Base-by-base conservation (phyloP, 2,329 filamentous ascomycete species). In the Biscogniauxia marginata region DNA sequence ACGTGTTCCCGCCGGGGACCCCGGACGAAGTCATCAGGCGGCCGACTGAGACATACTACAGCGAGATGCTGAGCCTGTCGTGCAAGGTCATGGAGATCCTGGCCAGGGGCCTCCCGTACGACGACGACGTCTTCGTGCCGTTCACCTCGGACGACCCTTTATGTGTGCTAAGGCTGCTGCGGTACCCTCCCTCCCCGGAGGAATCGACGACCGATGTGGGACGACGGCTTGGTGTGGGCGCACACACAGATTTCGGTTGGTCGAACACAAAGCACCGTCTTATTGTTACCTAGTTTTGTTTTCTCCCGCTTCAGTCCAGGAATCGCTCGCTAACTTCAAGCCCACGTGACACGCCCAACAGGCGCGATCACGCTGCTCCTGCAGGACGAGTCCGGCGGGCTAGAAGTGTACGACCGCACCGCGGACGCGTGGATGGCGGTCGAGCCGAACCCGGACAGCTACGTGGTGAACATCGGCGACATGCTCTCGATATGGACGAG, bases 281-380 rank as follows among this genome's bases (percentile, higher is more conserved):
- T 11, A 22, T 46, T 6, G 19, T 30, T 45, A 21, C 46, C 46
- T 24, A 16, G 8, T 23, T 44, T 46, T 49, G 2, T 13, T 6
- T 25, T 23, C n/a, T 22, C 34, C n/a, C 18, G n/a, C 24, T 16
- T 5, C 16, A 13, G 6, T 39, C 47, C 20, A 44, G 23, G 3
- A 13, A 39, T 23, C 16, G 30, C 5, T 16, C n/a, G 30, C 30
- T 39, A 39, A 39, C 9, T n/a, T 39, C 11, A 9, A 2, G 30
- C n/a, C 4, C 48, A 19, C 22, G n/a, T 11, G 7, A 4, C 46
- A 9, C 22, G 4, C n/a, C n/a, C 46, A 18, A 20, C 19, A 65
- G 64, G 64, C n/a, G 63, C 64, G 24, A 65, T 66, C 20, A 67
- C 65, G 13, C 58, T 65, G 3, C 58, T 67, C n/a, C 51, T 61